These are phyloP conservation scores for Furcasterigmium furcatum DNA, from an alignment of 2,329 filamentous ascomycete genomes.

Conservation along the genomic window DNA sequence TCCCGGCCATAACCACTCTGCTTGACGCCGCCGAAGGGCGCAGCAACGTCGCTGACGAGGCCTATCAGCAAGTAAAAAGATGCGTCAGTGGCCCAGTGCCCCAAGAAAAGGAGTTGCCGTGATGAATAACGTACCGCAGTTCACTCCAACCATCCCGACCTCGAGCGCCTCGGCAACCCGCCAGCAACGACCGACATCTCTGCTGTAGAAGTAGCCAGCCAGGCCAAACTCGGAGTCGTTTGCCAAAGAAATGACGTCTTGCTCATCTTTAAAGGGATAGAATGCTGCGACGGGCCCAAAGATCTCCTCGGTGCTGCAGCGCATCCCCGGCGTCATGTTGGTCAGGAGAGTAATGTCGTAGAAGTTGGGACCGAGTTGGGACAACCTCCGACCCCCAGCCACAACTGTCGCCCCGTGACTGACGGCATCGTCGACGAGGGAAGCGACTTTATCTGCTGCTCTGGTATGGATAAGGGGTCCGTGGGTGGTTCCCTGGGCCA, in stretches of 20 bases:
- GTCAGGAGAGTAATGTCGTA: no score
- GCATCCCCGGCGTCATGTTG: no score
- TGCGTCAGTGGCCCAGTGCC: no score
- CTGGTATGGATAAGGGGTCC: slow-evolving; percentile 64
- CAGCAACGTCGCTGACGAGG: slow-evolving; percentile 41
- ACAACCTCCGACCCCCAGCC: slow-evolving; percentile 56
- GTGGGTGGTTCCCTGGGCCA: slow-evolving; percentile 51
- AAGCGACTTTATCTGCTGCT: slow-evolving; percentile 58
- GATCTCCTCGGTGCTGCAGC: slow-evolving; percentile 71
- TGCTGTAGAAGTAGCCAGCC: slow-evolving; percentile 73
- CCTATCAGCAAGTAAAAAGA: slow-evolving; percentile 1
- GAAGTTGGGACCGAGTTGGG: no score
- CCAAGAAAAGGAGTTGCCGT: no score
- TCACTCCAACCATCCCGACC: slow-evolving; percentile 65
- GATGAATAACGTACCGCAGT: slow-evolving; percentile 36
- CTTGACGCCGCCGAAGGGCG: slow-evolving; percentile 80
- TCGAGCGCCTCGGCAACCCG: slow-evolving; percentile 53
- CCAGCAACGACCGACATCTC: no score
- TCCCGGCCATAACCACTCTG: slow-evolving; percentile 79
- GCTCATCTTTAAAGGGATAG: slow-evolving; percentile 66
- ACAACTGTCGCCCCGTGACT: slow-evolving; percentile 57
- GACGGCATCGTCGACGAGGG: slow-evolving; percentile 61
- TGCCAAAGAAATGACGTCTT: slow-evolving; percentile 64
- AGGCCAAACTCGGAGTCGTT: slow-evolving; percentile 67
- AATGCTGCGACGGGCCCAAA: slow-evolving; percentile 70